Base-by-base conservation (phyloP, 2,329 filamentous ascomycete genomes). In the Paecilomyces sp. region DNA sequence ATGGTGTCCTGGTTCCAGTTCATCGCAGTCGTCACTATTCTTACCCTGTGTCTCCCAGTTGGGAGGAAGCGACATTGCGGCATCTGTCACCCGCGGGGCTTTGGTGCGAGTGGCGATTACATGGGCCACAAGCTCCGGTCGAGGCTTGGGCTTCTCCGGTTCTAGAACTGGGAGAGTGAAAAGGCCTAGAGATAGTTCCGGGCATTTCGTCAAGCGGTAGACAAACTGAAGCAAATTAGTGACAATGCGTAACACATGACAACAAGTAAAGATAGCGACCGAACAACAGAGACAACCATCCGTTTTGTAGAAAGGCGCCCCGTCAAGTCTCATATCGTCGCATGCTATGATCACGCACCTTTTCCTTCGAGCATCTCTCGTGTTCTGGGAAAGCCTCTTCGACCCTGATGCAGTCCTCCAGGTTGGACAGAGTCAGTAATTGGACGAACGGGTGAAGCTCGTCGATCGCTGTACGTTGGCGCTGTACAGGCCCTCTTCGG, bases 131-230 rank as follows among this genome's bases (percentile, higher is more conserved):
- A 96, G 81, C 77, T 69, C 82, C 77, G 63, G 83, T 81, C 71
- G 78, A 74, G 76, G 90, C 84, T 65, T 90, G 81, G 41, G 82
- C 79, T 65, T 79, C 77, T 65, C 85, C 76, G 64, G 78, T 72
- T 65, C 83, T 72, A 61, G 83, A 74, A 65, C 78, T 68, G 68
- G 81, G 71, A 68, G 80, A 70, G 88, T 89, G 78, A 93, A 96
- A 58, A 96, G 77, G 30, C 92, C 92, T 57, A 92, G 80, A 71
- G 85, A 88, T 58, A 96, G 83, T 69, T 92, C 89, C 47, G 89
- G 87, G 71, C 89, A 92, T 68, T 80, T 82, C 28, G 81, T 83
- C 28, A 96, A 83, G 62, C 91, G 88, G 75, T 95, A 95, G 59
- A 83, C 77, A 68, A 94, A 85, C 90, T 93, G 69, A 47, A 53